Base-by-base conservation (phyloP, 2,329 filamentous ascomycete genomes). In the Paraconiothyrium brasiliense region DNA sequence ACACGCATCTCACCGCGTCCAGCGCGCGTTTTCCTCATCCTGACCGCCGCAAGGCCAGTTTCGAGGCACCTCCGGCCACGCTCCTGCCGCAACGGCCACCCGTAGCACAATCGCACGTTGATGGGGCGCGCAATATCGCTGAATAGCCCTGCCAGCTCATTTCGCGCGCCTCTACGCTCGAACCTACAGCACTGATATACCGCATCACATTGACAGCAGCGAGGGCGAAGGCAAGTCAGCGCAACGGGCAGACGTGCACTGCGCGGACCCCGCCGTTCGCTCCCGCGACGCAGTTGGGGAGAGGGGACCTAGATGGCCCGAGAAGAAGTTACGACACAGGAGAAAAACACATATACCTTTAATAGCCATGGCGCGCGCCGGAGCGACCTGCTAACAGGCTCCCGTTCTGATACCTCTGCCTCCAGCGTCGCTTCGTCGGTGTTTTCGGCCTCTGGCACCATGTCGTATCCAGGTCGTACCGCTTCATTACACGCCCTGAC, bases 121-220 rank as follows among this genome's bases (percentile, higher is more conserved):
- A 74, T 72, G 68, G 67, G 62, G 67, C 60, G 64, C 62, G 63
- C 60, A 57, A 41, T 48, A 48, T 63, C 72, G 70, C 67, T 76
- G 66, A 67, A 30, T 61, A 61, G 51, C 60, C n/a, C 58, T 63
- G 49, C 65, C 60, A 67, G 84, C 89, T 83, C 83, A 92, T 92
- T 90, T 92, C 92, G 88, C 92, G 91, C 84, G 87, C 90, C 78
- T 85, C 86, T 65, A 84, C 84, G 80, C 90, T 90, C 84, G 89
- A 90, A 83, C 94, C 93, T 85, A 93, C 81, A 91, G 91, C 71
- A 88, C 90, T 77, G 57, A 66, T 52, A 92, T 91, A 76, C 91
- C 92, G 70, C 87, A 87, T 72, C 88, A 87, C 67, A 79, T 85
- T 59, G 80, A 82, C 67, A 77, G 81, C 69, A 82, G 82, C 67